phyloP scores from a whole-genome alignment of 768 basidiomycete genomes.

The Mycena venus region DNA sequence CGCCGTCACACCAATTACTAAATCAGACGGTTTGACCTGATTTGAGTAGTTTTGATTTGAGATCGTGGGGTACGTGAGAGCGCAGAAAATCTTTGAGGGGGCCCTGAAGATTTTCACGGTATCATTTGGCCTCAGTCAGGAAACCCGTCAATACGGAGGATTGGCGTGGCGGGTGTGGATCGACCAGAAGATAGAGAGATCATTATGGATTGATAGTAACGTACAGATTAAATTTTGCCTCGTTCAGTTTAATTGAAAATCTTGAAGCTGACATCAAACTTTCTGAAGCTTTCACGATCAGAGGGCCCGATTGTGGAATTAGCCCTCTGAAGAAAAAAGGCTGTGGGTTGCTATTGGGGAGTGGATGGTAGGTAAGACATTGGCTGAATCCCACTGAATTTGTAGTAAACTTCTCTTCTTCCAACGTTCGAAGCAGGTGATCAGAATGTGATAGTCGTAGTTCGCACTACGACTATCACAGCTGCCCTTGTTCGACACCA shows the following conservation, averaged over 20 bases:
- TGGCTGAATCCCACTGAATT: too few species aligned
- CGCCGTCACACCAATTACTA: conserved; percentile 15
- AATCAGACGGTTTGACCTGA: neutral
- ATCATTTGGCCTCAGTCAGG: neutral
- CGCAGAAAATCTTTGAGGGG: neutral
- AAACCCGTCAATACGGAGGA: neutral
- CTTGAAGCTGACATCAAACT: neutral
- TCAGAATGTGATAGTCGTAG: too few species aligned
- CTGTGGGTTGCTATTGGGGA: too few species aligned
- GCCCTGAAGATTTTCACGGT: conserved; percentile 14
- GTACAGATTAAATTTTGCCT: neutral
- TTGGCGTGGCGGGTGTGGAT: too few species aligned
- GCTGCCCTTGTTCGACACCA: conserved; percentile 43
- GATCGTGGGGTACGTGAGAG: neutral
- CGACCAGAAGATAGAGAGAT: neutral
- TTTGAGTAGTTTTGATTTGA: too few species aligned
- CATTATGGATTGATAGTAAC: neutral
- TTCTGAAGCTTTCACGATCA: neutral
- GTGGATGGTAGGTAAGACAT: too few species aligned
- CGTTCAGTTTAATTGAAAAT: neutral
- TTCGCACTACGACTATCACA: too few species aligned
- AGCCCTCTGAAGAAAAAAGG: neutral
- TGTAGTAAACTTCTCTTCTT: too few species aligned
- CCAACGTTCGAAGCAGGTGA: too few species aligned
- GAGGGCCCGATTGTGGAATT: neutral